Base-by-base conservation (phyloP, 352 stramenopile species). In the Globisporangium emineosum region DNA sequence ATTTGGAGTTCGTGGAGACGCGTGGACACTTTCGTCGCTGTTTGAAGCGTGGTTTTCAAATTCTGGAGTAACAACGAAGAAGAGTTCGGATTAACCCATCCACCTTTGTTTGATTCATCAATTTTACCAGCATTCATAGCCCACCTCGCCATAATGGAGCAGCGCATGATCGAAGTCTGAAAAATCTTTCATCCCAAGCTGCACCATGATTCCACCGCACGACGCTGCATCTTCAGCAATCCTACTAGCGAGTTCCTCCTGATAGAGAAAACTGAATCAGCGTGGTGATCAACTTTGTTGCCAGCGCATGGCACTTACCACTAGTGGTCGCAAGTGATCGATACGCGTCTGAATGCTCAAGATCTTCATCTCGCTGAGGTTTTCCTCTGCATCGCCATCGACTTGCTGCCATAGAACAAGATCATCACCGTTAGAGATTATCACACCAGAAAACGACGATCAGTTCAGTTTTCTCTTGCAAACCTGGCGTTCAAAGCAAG, bases 1-100 rank as follows among this genome's bases (percentile, higher is more conserved):
- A 37, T 19, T 50, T 72, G 71, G 25, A 83, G 64, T 58, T 83
- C 68, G 27, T 65, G 52, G 61, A 71, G 68, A 40, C 77, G 67
- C 21, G 63, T 57, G 2, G 75, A 76, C 5, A 80, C 73, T 33
- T 75, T 71, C 49, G 73, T 42, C 3, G 78, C 53, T 52, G 75
- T 73, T 21, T 80, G 62, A 9, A 72, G 35, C 1, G 72, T 77
- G 17, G 73, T 42, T 45, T 71, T 63, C 50, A 73, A 65, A 58
- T 71, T 52, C 60, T 75, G 59, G 5, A 35, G 23, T 5, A 13
- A 27, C 2, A 62, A 25, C 17, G 9, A 40, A 13, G n/a, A 30
- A 9, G 45, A 43, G 1, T 30, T 2, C 4, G 7, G 19, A 27
- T 23, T 29, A 32, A 5, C 9, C 2, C 8, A n/a, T n/a, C 35